These are phyloP conservation scores for Lotus japonicus DNA, from an alignment of 306 rosid genomes.

Conservation along the genomic window DNA sequence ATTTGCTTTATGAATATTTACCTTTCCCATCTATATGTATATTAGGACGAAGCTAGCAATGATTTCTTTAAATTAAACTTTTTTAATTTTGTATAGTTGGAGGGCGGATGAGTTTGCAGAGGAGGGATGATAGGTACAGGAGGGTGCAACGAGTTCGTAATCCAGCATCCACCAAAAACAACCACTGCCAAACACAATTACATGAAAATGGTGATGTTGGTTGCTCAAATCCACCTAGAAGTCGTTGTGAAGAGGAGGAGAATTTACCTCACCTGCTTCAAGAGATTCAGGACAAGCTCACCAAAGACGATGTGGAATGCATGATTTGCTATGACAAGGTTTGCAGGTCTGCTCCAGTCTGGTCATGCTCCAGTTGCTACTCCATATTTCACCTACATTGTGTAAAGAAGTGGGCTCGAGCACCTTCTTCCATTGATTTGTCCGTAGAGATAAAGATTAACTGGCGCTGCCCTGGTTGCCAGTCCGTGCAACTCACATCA, in stretches of 20 bases:
- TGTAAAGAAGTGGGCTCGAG: slow-evolving; percentile 87
- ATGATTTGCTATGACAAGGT: slow-evolving; percentile 93
- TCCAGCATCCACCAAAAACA: slow-evolving; percentile 25
- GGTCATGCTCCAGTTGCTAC: slow-evolving; percentile 87
- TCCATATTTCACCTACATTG: slow-evolving; percentile 80
- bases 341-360: slow-evolving; percentile 69
- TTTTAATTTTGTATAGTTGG: too few species aligned
- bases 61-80: too few species aligned
- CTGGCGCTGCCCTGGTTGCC: slow-evolving; percentile 98
- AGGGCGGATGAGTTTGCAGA: slow-evolving; percentile 45
- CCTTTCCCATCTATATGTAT: too few species aligned
- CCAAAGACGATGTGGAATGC: slow-evolving; percentile 63
- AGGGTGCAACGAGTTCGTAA: slow-evolving; percentile 51
- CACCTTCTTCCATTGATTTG: slow-evolving; percentile 52
- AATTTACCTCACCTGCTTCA: slow-evolving; percentile 68
- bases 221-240: not conserved
- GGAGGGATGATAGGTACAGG: slow-evolving; percentile 55
- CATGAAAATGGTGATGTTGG: not conserved
- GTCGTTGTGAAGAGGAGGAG: too few species aligned
- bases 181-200: not conserved
- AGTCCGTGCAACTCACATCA: slow-evolving; percentile 59
- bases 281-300: slow-evolving; percentile 82
- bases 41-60: too few species aligned
- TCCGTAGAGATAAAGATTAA: slow-evolving; percentile 17
- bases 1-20: too few species aligned